These are phyloP conservation scores for Lachnellula hyalina DNA, from an alignment of 2,329 filamentous ascomycete species.

Conservation along the genomic window DNA sequence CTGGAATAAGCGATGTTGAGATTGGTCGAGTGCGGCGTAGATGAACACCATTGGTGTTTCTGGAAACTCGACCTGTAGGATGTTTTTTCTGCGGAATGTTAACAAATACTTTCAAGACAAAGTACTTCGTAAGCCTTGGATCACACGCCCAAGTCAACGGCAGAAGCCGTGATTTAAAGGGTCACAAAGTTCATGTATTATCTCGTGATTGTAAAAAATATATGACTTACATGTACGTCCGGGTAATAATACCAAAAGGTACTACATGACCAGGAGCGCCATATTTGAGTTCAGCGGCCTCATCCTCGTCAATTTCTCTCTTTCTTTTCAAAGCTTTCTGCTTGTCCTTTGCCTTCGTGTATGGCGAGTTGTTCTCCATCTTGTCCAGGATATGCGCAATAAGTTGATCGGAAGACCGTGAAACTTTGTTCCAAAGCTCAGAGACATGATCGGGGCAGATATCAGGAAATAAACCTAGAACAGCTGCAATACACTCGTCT, in stretches of 20 bases:
- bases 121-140: too few species aligned
- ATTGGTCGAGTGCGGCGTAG: conserved; percentile 29
- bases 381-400: conserved; percentile 37
- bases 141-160: too few species aligned
- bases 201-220: too few species aligned
- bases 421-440: conserved; percentile 31
- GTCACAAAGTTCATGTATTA: too few species aligned
- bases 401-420: conserved; percentile 23
- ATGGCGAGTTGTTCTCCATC: conserved; percentile 35
- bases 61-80: conserved; percentile 33
- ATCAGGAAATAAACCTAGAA: conserved; percentile 42
- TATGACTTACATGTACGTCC: conserved; percentile 16
- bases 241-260: conserved; percentile 12
- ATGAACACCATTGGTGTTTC: conserved; percentile 35
- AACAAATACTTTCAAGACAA: neutral
- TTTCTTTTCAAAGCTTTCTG: conserved; percentile 33
- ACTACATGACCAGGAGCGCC: conserved; percentile 25
- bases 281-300: conserved; percentile 32
- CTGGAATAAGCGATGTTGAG: conserved; percentile 29
- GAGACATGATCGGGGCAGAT: conserved; percentile 39
- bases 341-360: conserved; percentile 39
- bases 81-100: conserved; percentile 15
- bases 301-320: conserved; percentile 31
- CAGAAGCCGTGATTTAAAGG: too few species aligned
- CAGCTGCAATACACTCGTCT: conserved; percentile 29